Percentiles rank a stretch among this genome's conserved stretches.
These are phyloP conservation scores for Hypoxylon cercidicola DNA, from an alignment of 495 filamentous ascomycete genomes.

Conservation along the genomic window DNA sequence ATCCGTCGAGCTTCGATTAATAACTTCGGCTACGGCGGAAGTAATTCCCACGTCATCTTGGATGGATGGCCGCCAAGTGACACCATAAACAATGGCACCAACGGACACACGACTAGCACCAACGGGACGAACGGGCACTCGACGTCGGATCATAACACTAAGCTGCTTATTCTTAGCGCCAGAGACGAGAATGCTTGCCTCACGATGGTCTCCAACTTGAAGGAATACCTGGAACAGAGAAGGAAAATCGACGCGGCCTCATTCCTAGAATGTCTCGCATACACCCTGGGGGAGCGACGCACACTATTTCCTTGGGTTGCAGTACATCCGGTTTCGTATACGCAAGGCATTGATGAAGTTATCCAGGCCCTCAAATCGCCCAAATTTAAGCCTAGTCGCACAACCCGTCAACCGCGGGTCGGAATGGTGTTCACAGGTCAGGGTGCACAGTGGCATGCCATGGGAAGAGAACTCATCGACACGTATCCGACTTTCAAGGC, in stretches of 20 bases:
- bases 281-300: background rate
- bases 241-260: background rate
- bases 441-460: constrained; percentile 58
- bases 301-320: background rate
- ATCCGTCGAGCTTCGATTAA: constrained; percentile 60
- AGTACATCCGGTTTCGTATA: background rate
- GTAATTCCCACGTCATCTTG: constrained; percentile 65
- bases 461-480: constrained; percentile 57
- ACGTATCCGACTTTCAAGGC: constrained; percentile 22
- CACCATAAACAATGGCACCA: background rate
- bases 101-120: background rate
- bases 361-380: background rate
- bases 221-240: background rate
- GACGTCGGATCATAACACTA: background rate
- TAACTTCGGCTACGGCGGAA: constrained; percentile 66
- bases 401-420: background rate
- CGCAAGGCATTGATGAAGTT: background rate
- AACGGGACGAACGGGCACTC: background rate
- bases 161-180: background rate
- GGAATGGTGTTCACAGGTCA: constrained; percentile 53
- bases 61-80: constrained; percentile 31
- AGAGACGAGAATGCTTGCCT: background rate
- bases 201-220: background rate
- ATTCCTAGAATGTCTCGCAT: background rate
- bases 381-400: background rate